These are phyloP conservation scores for Globisporangium acanthophoron DNA, from an alignment of 352 stramenopile species.

Conservation along the genomic window DNA sequence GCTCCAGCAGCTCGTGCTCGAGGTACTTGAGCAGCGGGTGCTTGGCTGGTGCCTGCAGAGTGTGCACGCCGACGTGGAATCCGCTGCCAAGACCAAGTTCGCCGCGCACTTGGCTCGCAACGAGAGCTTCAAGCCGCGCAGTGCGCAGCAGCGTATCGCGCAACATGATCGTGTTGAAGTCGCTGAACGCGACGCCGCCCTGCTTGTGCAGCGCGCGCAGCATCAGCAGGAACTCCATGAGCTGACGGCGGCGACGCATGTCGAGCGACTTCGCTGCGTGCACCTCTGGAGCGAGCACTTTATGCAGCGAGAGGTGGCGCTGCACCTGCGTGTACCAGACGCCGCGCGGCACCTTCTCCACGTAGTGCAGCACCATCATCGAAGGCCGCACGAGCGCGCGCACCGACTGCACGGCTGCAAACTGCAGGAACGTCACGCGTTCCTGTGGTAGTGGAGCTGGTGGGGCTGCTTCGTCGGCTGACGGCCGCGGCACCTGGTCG, in stretches of 20 bases:
- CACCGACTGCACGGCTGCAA: constrained; percentile 28
- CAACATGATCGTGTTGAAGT: constrained; percentile 44
- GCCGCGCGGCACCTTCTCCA: constrained; percentile 22
- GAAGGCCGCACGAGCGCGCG: constrained; percentile 16
- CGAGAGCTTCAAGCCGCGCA: constrained; percentile 6
- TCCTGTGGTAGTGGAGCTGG: constrained; percentile 7
- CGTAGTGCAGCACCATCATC: constrained; percentile 39
- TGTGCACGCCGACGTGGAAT: constrained; percentile 24
- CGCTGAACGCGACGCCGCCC: constrained; percentile 31
- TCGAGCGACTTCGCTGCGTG: constrained; percentile 5
- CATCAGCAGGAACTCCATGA: constrained; percentile 33
- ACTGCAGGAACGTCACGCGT: constrained; percentile 34
- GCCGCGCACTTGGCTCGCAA: constrained; percentile 16
- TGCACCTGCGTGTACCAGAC: constrained; percentile 46
- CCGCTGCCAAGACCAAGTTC: not conserved
- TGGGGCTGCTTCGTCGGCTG: not conserved
- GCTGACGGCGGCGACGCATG: constrained; percentile 18
- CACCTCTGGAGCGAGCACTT: constrained; percentile 24
- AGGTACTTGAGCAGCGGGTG: constrained; percentile 26
- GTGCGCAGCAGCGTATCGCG: constrained; percentile 4
- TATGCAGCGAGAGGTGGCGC: constrained; percentile 33
- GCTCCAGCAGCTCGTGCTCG: constrained; percentile 19
- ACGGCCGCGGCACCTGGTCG: constrained; percentile 14
- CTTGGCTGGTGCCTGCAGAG: constrained; percentile 22
- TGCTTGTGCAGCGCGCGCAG: constrained; percentile 28